Evolutionary conservation across 495 filamentous ascomycete genomes (phyloP), one percentile per base, ranked within the genome.

Genomic region (Aeminium ludgeri): DNA sequence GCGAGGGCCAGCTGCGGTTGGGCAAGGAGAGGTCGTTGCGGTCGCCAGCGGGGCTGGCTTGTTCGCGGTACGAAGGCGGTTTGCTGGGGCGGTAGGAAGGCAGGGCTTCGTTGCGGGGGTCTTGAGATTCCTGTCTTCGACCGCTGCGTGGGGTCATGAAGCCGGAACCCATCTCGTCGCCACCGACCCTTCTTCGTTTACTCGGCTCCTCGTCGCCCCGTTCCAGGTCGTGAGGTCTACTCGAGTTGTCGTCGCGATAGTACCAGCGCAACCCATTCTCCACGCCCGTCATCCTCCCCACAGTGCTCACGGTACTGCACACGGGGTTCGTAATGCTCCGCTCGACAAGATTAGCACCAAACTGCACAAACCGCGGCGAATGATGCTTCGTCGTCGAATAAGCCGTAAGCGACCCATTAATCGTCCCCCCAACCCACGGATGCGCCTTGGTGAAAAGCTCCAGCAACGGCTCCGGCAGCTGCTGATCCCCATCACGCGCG

Each of bases 371-470:
- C 2, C 80, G 72, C 0, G 86, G 83, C 4, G 82, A 85, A 54
- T 89, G 89, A 18, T 80, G 80, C 57, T 96, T 94, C 13, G 80
- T 80, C 3, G 67, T 73, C 23, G 74, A 71, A 54, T 94, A 96
- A 2, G 80, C 81, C 20, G 78, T 80, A 1, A 85, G 65, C 0
- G 84, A 86, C 33, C 74, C 76, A 51, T 78, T 78, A 47, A 93
- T 83, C 0, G 84, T 80, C 8, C 79, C 78, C 1, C 76, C 80
- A 23, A 91, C 67, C 36, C 84, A 64, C 10, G 83, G 82, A 49
- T 91, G 81, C 2, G 75, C 74, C 2, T 80, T 76, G 3, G 82
- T 86, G 8, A 94, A 64, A 25, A 95, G 68, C 10, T 80, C 74
- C 4, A 91, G 65, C 3, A 91, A 66, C 2, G 85, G 85, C 59